Conservation (phyloP, 352 stramenopile genomes). For the Pythium rhizo-oryzae region DNA sequence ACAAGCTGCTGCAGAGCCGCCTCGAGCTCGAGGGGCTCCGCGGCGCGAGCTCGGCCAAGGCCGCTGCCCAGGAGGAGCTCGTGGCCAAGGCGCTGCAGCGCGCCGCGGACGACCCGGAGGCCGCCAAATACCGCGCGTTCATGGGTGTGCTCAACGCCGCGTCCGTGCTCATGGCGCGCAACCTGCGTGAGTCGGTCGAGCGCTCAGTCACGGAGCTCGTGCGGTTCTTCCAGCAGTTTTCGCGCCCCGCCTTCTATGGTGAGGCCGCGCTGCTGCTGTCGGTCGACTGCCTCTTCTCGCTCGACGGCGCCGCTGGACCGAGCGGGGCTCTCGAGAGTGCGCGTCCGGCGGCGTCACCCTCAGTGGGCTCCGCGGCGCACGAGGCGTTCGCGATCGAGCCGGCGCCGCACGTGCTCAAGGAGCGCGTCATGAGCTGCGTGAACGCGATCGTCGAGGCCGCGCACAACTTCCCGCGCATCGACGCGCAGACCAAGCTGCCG, state of each 20-base stretch:
- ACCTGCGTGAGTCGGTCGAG: slow-evolving; percentile 87
- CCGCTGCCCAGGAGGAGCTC: slow-evolving; percentile 4
- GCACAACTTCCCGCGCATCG: slow-evolving; percentile 90
- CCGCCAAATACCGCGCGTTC: slow-evolving; percentile 52
- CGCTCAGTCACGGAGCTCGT: slow-evolving; percentile 76
- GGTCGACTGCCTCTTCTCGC: slow-evolving; percentile 44
- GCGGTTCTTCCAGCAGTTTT: slow-evolving; percentile 79
- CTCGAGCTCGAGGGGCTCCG: slow-evolving; percentile 56
- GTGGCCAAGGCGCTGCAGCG: slow-evolving; percentile 6
- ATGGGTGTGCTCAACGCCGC: slow-evolving; percentile 79
- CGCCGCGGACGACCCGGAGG: slow-evolving; percentile 40
- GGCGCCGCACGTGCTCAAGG: slow-evolving; percentile 47
- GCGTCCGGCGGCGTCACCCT: background rate
- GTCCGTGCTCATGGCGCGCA: slow-evolving; percentile 90
- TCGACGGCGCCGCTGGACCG: background rate
- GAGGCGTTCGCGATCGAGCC: slow-evolving; percentile 70
- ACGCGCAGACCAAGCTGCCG: slow-evolving; percentile 78
- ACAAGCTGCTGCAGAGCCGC: slow-evolving; percentile 46
- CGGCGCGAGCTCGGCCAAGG: background rate
- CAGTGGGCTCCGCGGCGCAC: slow-evolving; percentile 3
- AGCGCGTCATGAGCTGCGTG: slow-evolving; percentile 69
- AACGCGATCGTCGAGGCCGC: slow-evolving; percentile 78
- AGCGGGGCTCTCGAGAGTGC: background rate
- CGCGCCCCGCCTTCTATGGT: slow-evolving; percentile 44
- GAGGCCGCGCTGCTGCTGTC: slow-evolving; percentile 67